Base-by-base conservation (phyloP, 2,329 filamentous ascomycete species). In the Aurifilum marmelostoma region DNA sequence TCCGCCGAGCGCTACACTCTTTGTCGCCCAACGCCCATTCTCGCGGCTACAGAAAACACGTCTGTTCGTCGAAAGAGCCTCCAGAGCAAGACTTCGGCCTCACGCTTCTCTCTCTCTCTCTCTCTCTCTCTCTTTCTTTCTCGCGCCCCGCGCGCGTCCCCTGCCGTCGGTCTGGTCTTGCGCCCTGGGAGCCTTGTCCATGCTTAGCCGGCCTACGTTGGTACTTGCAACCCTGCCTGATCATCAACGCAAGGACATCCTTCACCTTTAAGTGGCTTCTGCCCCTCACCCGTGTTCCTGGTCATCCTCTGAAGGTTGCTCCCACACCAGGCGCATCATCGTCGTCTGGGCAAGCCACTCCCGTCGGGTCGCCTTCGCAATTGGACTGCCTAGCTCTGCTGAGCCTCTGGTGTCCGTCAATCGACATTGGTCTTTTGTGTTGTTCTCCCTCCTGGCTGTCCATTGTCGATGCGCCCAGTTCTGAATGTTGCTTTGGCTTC, bases 221-320 rank as follows among this genome's bases (percentile, higher is more conserved):
- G 67, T 71, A 64, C 61, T 56, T 66, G 64, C 67, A 69, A 65
- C 69, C 69, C 69, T 71, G 56, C 69, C 69, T 71, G 52, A 29
- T 52, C 61, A 59, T 43, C 67, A 60, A 29, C 47, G 4, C 34
- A 34, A 34, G 39, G 61, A 63, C 60, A 63, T 32, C 54, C 63
- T 67, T 32, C 27, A 32, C 27, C 41, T 63, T 69, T 71, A 69
- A 70, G 54, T 67, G 43, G 60, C 69, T 65, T 56, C 60, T 69
- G 69, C 69, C 69, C 67, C 69, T 71, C 67, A 65, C 58, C 64
- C 60, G n/a, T 2, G 37, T 11, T 47, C 24, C 65, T 67, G 21
- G 65, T 60, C 54, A 60, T 54, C 59, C 56, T 67, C 52, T 61
- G 32, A 39, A 16, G n/a, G 41, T 3, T 62, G 41, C 64, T 54